Base-by-base conservation (phyloP, 73 alveolate genomes). In the Effrenium voratum region DNA sequence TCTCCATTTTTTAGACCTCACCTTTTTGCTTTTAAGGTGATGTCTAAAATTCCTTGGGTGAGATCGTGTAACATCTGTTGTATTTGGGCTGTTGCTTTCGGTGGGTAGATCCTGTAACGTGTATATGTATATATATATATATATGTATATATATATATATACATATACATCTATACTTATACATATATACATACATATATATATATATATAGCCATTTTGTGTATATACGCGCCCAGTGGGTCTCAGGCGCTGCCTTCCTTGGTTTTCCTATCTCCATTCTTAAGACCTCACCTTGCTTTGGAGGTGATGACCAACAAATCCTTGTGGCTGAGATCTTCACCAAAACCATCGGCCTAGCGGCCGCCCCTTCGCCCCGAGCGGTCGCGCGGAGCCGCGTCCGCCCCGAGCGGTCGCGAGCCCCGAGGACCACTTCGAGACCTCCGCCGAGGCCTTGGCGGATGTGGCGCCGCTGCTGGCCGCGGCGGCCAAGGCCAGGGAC, bases 351-450 rank as follows among this genome's bases (percentile, higher is more conserved):
- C 8, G 26, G 26, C 63, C 19, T 12, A 52, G 19, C 63, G 26
- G 26, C 19, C 8, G 19, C 8, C 63, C 63, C 63, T 52, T 12
- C 8, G 19, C 63, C 63, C 63, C 19, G 19, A 52, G 19, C 63
- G 26, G 26, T 52, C 8, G 19, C 8, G 26, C 63, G 26, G 8
- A 52, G 19, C 8, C 63, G 63, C 19, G 26, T 19, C 8, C 63
- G 26, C 8, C 63, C 8, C 8, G 63, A 8, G 19, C 8, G 19
- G 19, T 12, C 26, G 8, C 63, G 8, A 8, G 26, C 63, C 63
- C 77, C 68, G 63, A 87, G 95, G 95, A 87, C n/a, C 95, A 87
- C 70, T 87, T 87, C 95, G 95, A 87, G 68, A 87, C 95, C 73
- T 87, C 95, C 30, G 95, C 47, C 19, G 95, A 87, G 34, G 95